Evolutionary conservation across 805 yeast genomes (phyloP).

Genomic region (Pichia paraexigua): DNA sequence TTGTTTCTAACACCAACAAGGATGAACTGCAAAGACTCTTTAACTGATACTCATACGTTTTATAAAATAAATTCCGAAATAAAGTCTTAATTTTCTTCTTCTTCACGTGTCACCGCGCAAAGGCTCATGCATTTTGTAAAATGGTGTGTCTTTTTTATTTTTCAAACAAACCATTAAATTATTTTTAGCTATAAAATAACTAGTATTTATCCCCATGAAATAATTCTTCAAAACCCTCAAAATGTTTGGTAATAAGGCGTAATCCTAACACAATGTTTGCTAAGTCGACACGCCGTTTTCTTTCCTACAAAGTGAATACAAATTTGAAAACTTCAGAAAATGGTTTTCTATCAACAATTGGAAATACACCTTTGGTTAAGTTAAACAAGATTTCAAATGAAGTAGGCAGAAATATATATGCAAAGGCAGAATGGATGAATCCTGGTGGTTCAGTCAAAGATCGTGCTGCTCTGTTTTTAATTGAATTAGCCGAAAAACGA

Average conservation of each 20-base stretch:
- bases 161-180: no score
- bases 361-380: conserved; percentile 79
- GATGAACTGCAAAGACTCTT: conserved; percentile 23
- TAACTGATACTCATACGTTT: background rate
- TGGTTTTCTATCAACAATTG: conserved; percentile 79
- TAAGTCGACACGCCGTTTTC: background rate
- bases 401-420: conserved; percentile 69
- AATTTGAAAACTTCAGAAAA: conserved; percentile 56
- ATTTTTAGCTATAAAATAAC: no score
- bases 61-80: background rate
- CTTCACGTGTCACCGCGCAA: conserved; percentile 15
- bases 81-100: no score
- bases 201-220: no score
- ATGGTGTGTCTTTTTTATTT: background rate
- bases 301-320: conserved; percentile 35
- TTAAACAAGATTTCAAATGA: conserved; percentile 48
- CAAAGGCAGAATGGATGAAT: conserved; percentile 87
- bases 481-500: conserved; percentile 68
- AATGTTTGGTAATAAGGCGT: no score
- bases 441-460: conserved; percentile 94
- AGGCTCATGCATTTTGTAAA: no score
- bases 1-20: conserved; percentile 10
- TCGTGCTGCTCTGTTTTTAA: conserved; percentile 74
- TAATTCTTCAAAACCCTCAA: no score
- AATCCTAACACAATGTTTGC: background rate